These are phyloP conservation scores for Fusarium incarnatum DNA, from an alignment of 2,329 filamentous ascomycete genomes.

Conservation along the genomic window DNA sequence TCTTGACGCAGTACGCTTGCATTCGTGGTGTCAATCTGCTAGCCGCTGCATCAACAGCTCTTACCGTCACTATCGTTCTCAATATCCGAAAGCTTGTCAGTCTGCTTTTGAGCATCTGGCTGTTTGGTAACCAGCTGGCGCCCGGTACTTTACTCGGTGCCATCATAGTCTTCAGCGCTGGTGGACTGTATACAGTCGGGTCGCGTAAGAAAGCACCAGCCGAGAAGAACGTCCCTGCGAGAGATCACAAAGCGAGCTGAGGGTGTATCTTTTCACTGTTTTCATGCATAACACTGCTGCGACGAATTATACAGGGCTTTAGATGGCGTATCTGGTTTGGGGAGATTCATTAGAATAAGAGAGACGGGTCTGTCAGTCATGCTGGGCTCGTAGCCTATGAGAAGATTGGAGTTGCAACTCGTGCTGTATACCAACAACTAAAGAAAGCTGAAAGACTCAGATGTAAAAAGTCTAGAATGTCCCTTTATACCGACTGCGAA, in stretches of 20 bases:
- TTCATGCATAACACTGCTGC: neutral
- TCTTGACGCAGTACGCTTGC: slow-evolving; percentile 91
- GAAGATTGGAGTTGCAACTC: neutral
- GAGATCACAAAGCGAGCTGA: slow-evolving; percentile 38
- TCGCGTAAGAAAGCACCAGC: slow-evolving; percentile 48
- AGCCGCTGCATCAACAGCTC: slow-evolving; percentile 85
- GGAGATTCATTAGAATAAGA: neutral
- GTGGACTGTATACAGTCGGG: slow-evolving; percentile 90
- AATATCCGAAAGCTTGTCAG: slow-evolving; percentile 96
- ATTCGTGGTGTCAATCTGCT: slow-evolving; percentile 97
- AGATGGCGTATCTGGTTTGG: slow-evolving; percentile 19
- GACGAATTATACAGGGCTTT: slow-evolving; percentile 1
- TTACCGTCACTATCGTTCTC: slow-evolving; percentile 95
- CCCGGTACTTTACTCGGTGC: slow-evolving; percentile 84
- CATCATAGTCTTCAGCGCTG: slow-evolving; percentile 86
- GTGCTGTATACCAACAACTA: neutral
- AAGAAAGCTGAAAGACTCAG: neutral
- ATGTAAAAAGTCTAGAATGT: neutral
- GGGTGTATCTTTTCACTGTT: neutral
- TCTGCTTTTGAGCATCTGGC: slow-evolving; percentile 88
- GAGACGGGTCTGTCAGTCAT: neutral
- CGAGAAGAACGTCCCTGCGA: slow-evolving; percentile 11
- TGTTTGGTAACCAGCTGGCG: slow-evolving; percentile 89
- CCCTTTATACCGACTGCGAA: neutral
- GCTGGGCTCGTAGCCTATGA: neutral